Evolutionary conservation across 2,329 filamentous ascomycete genomes (phyloP).

Genomic region (Tolypocladium guangdongense): DNA sequence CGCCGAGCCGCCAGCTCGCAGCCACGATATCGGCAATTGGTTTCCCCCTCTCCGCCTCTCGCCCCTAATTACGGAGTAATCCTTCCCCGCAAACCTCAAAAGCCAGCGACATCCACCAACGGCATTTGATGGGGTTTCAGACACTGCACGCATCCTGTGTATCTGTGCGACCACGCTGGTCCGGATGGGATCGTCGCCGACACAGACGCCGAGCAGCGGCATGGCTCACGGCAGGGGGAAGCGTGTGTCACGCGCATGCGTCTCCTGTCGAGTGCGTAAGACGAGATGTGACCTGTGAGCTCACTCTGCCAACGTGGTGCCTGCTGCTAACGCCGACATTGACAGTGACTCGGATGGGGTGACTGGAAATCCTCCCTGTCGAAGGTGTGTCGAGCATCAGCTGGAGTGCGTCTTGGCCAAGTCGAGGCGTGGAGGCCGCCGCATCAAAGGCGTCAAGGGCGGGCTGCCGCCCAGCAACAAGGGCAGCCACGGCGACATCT

Average conservation of each 20-base stretch:
- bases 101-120: background rate
- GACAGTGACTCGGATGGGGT: conserved; percentile 20
- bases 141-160: background rate
- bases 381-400: conserved; percentile 24
- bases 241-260: conserved; percentile 19
- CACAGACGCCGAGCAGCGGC: conserved; percentile 7
- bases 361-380: conserved; percentile 25
- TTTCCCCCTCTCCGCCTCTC: background rate
- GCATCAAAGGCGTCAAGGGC: conserved; percentile 16
- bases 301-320: background rate
- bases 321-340: conserved; percentile 2
- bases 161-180: background rate
- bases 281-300: conserved; percentile 21
- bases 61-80: no score
- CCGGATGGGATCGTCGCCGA: conserved; percentile 5
- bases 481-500: background rate
- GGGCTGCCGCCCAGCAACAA: conserved; percentile 1
- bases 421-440: conserved; percentile 26
- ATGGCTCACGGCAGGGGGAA: conserved; percentile 11
- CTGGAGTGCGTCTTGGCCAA: conserved; percentile 29
- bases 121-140: background rate
- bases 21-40: background rate
- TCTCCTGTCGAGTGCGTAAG: conserved; percentile 20
- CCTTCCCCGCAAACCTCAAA: conserved; percentile 1
- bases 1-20: background rate